phyloP scores from a whole-genome alignment of 2,329 filamentous ascomycete genomes.

The Gnomoniopsis sp. region DNA sequence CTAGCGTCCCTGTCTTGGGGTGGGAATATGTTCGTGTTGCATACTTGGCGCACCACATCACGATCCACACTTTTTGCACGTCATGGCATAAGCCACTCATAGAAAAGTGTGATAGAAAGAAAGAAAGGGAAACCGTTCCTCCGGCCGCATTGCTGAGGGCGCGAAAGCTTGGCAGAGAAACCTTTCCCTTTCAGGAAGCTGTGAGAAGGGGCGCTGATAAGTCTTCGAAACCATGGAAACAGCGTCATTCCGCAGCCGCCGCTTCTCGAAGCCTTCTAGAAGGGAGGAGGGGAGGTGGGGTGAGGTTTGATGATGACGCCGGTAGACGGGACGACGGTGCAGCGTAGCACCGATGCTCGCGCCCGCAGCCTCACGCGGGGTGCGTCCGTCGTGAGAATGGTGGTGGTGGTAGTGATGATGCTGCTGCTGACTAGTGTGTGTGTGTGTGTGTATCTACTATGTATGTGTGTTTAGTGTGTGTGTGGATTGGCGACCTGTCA shows the following conservation, averaged over 20 bases:
- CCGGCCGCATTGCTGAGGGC: no score
- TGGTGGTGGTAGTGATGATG: not conserved
- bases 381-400: not conserved
- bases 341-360: conserved; percentile 7
- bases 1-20: no score
- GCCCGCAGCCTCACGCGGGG: not conserved
- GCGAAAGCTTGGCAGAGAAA: not conserved
- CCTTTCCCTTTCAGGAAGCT: conserved; percentile 14
- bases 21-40: not conserved
- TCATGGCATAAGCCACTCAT: not conserved
- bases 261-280: conserved; percentile 2
- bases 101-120: conserved; percentile 12
- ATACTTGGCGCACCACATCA: not conserved
- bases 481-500: no score
- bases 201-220: not conserved
- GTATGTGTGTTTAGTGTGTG: not conserved
- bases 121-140: not conserved
- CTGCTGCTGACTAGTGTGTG: not conserved
- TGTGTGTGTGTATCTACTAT: not conserved
- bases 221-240: not conserved
- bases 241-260: not conserved
- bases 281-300: not conserved
- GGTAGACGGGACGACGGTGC: conserved; percentile 6
- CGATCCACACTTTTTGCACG: not conserved
- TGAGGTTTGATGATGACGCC: not conserved